These are phyloP conservation scores for Agrostemma githago DNA, from an alignment of 148 eudicot genomes.

Conservation along the genomic window DNA sequence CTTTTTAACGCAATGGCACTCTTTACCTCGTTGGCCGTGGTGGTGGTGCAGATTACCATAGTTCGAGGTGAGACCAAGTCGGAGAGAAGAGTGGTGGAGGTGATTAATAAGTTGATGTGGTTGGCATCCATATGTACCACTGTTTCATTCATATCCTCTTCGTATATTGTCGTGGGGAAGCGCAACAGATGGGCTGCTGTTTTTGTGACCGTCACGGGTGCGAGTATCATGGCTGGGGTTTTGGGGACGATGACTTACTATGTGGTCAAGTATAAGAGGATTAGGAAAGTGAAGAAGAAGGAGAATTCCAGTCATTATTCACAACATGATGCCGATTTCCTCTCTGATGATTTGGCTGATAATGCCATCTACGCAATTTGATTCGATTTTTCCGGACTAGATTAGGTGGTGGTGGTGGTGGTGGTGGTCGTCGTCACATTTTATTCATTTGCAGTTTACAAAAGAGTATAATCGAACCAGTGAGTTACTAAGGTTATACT, in stretches of 20 bases:
- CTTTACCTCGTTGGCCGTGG: constrained; percentile 64
- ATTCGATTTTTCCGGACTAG: not conserved
- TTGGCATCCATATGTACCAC: constrained; percentile 66
- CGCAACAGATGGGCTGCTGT: constrained; percentile 50
- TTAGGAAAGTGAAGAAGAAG: constrained; percentile 46
- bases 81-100: constrained; percentile 57
- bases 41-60: constrained; percentile 65
- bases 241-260: constrained; percentile 62
- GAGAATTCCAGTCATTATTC: constrained; percentile 28
- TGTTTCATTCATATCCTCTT: constrained; percentile 55
- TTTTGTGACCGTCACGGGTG: constrained; percentile 45
- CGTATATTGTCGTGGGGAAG: constrained; percentile 58
- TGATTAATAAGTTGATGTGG: constrained; percentile 83
- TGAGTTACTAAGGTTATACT: too few species aligned
- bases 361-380: constrained; percentile 64
- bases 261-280: constrained; percentile 56
- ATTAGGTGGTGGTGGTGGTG: not conserved
- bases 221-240: constrained; percentile 47
- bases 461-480: too few species aligned
- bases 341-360: constrained; percentile 48
- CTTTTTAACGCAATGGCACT: constrained; percentile 57
- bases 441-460: not conserved
- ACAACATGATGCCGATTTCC: constrained; percentile 27
- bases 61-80: constrained; percentile 70
- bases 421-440: not conserved